Base-by-base conservation (phyloP, 129 eudicot species). In the Saussurea involucrata region DNA sequence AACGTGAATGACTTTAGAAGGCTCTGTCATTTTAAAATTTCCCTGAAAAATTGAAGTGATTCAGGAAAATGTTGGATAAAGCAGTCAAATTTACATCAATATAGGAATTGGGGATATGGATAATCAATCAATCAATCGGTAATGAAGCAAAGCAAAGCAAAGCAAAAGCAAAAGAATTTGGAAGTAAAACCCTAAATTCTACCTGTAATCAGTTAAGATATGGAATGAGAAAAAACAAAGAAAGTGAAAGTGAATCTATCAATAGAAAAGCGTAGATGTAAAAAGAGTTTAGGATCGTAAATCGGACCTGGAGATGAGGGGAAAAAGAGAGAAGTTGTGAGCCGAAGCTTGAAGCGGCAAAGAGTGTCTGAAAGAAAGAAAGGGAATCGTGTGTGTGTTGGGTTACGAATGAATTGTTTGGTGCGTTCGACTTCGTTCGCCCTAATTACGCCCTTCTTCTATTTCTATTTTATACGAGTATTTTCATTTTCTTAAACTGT, bases 1-100 rank as follows among this genome's bases (percentile, higher is more conserved):
- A 18, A 95, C 96, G 67, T 95, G 99, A 83, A 95, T 86, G 66
- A 95, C 99, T 84, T 95, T 95, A 17, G 99, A 95, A 58, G 96
- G 97, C 74, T 92, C 99, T 22, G 98, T 44, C 98, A 91, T 92
- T 67, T 40, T 63, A n/a, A 18, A 75, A 28, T 72, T 32, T 42
- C 11, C 89, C 90, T 86, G 83, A 74, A 65, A 18, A 66, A 71
- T 6, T 44, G 42, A 71, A 25, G 33, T 10, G 57, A 31, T 33
- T 57, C 31, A 15, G 27, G 63, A 71, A 72, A 0, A 17, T 11
- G n/a, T 18, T 11, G 58, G 33, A 42, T 11, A 10, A 32, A 46
- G 69, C 24, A 20, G 42, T 63, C 15, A 37, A 63, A 15, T 60
- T 24, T 2, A 24, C 37, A 63, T 20, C 33, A 66, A 44, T 10